Percentiles rank a stretch among this genome's conserved stretches.
Evolutionary conservation across 1,139 yeast species (phyloP).

Genomic region (Candida pseudoviswanathii): DNA sequence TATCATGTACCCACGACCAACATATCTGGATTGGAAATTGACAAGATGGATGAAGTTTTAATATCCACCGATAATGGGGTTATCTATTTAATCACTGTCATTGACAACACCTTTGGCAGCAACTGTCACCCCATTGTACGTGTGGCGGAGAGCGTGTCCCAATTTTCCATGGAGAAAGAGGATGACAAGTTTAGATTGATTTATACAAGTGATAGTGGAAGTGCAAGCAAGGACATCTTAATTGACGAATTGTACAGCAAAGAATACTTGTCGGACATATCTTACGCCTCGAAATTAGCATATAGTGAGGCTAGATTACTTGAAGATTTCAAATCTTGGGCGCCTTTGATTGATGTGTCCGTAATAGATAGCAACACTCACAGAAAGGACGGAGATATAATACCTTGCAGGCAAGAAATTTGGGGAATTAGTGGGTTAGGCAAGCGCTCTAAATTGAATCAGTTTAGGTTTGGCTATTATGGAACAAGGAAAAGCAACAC

Average conservation of each 20-base stretch:
- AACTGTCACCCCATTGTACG: constrained; percentile 23
- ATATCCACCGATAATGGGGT: constrained; percentile 46
- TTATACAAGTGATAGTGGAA: constrained; percentile 38
- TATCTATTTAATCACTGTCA: constrained; percentile 32
- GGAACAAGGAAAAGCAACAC: constrained; percentile 29
- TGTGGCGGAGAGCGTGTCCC: constrained; percentile 35
- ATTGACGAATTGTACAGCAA: constrained; percentile 19
- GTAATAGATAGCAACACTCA: constrained; percentile 31
- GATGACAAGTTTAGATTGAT: constrained; percentile 24
- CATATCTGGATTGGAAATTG: constrained; percentile 16
- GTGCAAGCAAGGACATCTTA: constrained; percentile 30
- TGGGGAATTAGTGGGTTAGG: constrained; percentile 52
- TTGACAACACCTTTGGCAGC: constrained; percentile 14
- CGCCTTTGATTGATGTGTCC: constrained; percentile 48
- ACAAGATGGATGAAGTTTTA: constrained; percentile 35
- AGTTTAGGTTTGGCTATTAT: constrained; percentile 40
- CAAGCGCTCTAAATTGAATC: constrained; percentile 39
- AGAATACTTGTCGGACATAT: constrained; percentile 18
- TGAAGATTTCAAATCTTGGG: constrained; percentile 48
- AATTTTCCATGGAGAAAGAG: constrained; percentile 30
- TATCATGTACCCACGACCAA: constrained; percentile 29
- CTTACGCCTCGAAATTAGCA: constrained; percentile 13
- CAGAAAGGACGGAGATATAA: constrained; percentile 16
- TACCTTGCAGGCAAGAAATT: constrained; percentile 36
- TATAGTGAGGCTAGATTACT: constrained; percentile 17